Evolutionary conservation across 2,329 filamentous ascomycete genomes (phyloP), one percentile per base, ranked within the genome.

Genomic region (Grosmannia clavigera): DNA sequence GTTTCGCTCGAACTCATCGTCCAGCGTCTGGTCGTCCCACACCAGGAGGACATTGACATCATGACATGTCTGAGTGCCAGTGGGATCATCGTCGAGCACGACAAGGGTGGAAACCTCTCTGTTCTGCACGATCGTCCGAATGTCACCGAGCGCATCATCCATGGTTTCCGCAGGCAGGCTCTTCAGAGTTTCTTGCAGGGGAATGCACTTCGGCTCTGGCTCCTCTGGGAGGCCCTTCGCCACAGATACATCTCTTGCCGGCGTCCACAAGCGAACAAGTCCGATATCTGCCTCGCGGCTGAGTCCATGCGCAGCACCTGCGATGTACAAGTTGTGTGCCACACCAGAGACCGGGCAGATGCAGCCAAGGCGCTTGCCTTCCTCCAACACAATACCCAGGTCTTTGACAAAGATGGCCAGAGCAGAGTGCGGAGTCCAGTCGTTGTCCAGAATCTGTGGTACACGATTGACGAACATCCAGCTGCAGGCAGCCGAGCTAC

Each of bases 31-130:
- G 6, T 73, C 64, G 61, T 79, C 76, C 79, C 80, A 83, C 5
- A 78, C 76, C 0, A 78, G 80, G 25, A 84, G 71, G 1, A 83
- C 79, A 57, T 73, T 69, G 61, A 84, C 77, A 64, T 79, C 75
- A 67, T 83, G 78, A 67, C 80, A 82, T n/a, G 81, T 83, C 65
- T 83, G 81, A 0, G 80, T 83, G n/a, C 80, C 80, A 0, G 81
- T 83, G 38, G 80, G 80, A 60, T 83, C 80, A 61, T 83, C 80
- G 58, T 82, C 80, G 6, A 78, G 71, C 1, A 71, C 71, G 5
- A 78, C 70, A 7, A 75, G 68, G 10, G 70, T 66, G 14, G 71
- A 70, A 5, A 68, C 51, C 7, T 62, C 72, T 2, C 35, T 38
- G 25, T n/a, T 16, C 4, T 54, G 12, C 0, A 58, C 48, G 19